These are phyloP conservation scores for Pulveroboletus ravenelii DNA, from an alignment of 768 basidiomycete genomes.

Conservation along the genomic window DNA sequence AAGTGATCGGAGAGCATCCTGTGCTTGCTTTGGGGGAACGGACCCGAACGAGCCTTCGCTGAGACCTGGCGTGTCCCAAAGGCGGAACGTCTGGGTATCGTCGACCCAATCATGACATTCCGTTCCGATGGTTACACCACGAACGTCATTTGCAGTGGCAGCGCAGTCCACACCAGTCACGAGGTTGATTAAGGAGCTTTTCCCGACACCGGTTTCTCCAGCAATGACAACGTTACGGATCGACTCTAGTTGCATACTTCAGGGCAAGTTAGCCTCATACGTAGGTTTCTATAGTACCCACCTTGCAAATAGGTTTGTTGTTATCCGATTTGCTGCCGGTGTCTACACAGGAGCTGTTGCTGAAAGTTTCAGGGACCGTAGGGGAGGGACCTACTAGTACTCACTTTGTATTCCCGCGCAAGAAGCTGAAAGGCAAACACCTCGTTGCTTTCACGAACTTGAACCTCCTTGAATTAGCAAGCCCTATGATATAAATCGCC, in stretches of 20 bases:
- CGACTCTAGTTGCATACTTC: constrained; percentile 8
- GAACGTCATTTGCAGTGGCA: constrained; percentile 18
- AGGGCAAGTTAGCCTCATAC: constrained; percentile 3
- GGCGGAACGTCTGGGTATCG: constrained; percentile 17
- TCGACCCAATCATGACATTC: constrained; percentile 15
- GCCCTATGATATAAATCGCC: constrained; percentile 7
- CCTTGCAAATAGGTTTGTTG: constrained; percentile 5
- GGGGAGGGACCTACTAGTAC: neutral
- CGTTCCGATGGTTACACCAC: constrained; percentile 21
- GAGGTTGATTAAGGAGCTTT: constrained; percentile 31
- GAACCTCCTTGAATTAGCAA: constrained; percentile 22
- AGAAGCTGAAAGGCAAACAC: constrained; percentile 3
- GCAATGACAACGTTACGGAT: constrained; percentile 27
- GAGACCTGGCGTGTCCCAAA: constrained; percentile 33
- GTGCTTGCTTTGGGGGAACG: constrained; percentile 20
- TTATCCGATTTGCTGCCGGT: constrained; percentile 1
- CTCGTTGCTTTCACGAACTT: constrained; percentile 21
- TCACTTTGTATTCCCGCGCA: constrained; percentile 2
- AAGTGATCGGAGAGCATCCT: constrained; percentile 24
- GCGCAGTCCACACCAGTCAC: constrained; percentile 22
- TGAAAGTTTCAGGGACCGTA: neutral
- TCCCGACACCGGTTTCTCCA: constrained; percentile 29
- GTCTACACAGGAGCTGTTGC: neutral
- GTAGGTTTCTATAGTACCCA: neutral
- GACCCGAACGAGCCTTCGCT: constrained; percentile 25